These are phyloP conservation scores for Eragrostis curvula DNA, from an alignment of 176 grass and related monocot genomes.

Conservation along the genomic window DNA sequence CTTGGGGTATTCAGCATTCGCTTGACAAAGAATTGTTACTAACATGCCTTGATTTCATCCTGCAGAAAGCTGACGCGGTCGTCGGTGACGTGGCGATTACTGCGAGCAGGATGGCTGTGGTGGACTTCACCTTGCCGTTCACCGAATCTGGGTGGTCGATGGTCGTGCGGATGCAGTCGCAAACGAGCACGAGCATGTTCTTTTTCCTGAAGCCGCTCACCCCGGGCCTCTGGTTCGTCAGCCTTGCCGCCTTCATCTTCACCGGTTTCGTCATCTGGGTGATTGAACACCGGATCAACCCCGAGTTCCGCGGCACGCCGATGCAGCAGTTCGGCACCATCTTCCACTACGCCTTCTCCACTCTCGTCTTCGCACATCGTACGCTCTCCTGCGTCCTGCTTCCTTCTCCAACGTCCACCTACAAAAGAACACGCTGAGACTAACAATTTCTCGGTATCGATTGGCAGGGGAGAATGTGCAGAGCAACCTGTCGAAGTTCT, in stretches of 20 bases:
- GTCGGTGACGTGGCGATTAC: conserved; percentile 65
- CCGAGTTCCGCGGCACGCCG: conserved; percentile 53
- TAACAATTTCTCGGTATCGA: neutral
- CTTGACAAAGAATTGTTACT: neutral
- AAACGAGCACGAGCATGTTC: conserved; percentile 44
- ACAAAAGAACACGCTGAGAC: neutral
- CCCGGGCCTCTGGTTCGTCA: conserved; percentile 47
- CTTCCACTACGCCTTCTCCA: conserved; percentile 75
- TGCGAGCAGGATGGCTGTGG: conserved; percentile 27
- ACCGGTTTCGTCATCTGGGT: conserved; percentile 69
- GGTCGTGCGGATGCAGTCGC: conserved; percentile 43
- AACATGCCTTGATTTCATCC: neutral
- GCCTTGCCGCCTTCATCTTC: conserved; percentile 62
- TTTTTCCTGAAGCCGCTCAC: conserved; percentile 72
- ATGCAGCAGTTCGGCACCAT: conserved; percentile 55
- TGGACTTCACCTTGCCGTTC: conserved; percentile 75
- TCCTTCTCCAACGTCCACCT: neutral
- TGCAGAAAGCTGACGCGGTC: conserved; percentile 49
- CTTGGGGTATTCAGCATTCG: neutral
- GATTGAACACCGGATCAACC: conserved; percentile 68
- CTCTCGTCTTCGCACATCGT: conserved; percentile 70
- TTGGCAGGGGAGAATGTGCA: conserved; percentile 58
- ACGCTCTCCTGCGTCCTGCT: neutral
- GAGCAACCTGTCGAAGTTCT: conserved; percentile 70
- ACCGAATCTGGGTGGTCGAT: conserved; percentile 73